Evolutionary conservation across 768 basidiomycete genomes (phyloP), one percentile per base, ranked within the genome.

Genomic region (Tulasnella sp.): DNA sequence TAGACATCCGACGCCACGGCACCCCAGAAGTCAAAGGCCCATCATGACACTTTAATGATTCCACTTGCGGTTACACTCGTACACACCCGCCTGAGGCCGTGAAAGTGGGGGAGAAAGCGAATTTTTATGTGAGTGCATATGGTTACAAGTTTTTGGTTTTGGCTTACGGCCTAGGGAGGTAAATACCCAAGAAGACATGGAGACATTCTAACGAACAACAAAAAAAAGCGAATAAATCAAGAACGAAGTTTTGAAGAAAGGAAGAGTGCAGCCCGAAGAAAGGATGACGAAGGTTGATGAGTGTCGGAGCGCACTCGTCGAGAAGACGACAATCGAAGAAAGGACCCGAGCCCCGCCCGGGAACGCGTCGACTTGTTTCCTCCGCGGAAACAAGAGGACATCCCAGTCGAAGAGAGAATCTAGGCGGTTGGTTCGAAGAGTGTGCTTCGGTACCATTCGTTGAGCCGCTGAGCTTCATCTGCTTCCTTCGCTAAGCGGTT

Each of bases 361-460:
- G 64, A 37, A 28, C 28, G 64, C 3, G 64, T 31, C 64, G 34
- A 69, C 64, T 69, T 20, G 34, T 69, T 34, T 69, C 64, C 64
- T 69, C 1, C 18, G 12, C 64, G 64, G 64, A 69, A 69, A 69
- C 64, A 20, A 69, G 50, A 72, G 44, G 46, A 80, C 72, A 12
- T 69, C 58, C 74, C n/a, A 46, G 16, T 2, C 34, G 74, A 42
- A 48, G 40, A 40, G 24, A 48, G 46, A 24, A 24, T 42, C 72
- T 78, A 42, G 41, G 77, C 77, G 41, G 77, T 78, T n/a, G 77
- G 77, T 60, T 80, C 79, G 79, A 80, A 80, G 72, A 80, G 72
- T 16, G 79, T 80, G 37, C 46, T 48, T 34, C 72, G 69, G 72
- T 80, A 80, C 79, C 79, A 80, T 74, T 80, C 79, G 48, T 50